A percentile compares a stretch with the other conserved stretches of the same genome.
phyloP scores from a whole-genome alignment of 2,329 filamentous ascomycete genomes.

The Exophiala dermatitidis region DNA sequence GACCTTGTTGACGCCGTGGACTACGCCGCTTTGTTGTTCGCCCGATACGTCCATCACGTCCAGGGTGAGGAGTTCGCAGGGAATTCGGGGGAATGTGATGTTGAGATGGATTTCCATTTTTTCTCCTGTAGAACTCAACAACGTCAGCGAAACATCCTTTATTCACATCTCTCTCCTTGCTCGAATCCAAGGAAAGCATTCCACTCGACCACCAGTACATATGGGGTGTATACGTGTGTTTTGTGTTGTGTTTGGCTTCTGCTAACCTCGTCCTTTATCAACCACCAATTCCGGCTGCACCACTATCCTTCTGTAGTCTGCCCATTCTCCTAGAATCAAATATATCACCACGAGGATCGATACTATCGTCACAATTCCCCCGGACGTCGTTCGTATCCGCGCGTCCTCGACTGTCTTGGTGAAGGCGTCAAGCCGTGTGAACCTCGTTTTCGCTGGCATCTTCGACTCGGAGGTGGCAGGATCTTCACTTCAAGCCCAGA shows the following conservation, averaged over 20 bases:
- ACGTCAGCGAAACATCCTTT: background rate
- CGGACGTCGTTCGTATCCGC: conserved; percentile 87
- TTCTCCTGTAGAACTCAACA: conserved; percentile 55
- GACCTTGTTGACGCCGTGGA: conserved; percentile 88
- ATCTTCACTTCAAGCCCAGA: background rate
- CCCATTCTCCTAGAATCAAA: conserved; percentile 91
- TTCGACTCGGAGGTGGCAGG: conserved; percentile 4
- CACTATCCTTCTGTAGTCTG: conserved; percentile 76
- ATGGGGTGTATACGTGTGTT: background rate
- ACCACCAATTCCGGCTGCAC: conserved; percentile 91
- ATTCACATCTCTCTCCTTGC: no score
- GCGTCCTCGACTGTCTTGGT: conserved; percentile 99
- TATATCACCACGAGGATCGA: conserved; percentile 84
- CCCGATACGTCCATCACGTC: conserved; percentile 99
- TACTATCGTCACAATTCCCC: conserved; percentile 86
- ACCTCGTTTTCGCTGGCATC: conserved; percentile 89
- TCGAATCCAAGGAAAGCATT: no score
- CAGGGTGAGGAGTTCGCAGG: conserved; percentile 89
- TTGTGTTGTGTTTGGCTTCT: background rate
- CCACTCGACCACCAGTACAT: no score
- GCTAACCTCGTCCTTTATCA: conserved; percentile 82
- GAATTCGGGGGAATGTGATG: conserved; percentile 86
- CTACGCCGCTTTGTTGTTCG: conserved; percentile 89
- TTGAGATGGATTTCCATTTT: conserved; percentile 99
- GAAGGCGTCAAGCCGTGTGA: conserved; percentile 95